Base-by-base conservation (phyloP, 306 rosid genomes). In the Rubus idaeus region DNA sequence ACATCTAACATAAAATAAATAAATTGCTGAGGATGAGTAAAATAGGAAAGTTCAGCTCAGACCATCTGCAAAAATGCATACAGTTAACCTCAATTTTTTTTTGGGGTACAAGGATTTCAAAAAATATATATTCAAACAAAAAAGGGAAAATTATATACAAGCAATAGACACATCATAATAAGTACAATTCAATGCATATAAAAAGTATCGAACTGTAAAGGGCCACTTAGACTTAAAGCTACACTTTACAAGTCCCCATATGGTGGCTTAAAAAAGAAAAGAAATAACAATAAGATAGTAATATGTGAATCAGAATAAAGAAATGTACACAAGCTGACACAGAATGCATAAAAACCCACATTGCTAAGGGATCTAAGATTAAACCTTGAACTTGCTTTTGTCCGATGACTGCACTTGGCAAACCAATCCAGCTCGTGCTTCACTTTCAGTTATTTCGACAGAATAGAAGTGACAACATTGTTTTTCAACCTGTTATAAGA, bases 321-420 rank as follows among this genome's bases (percentile, higher is more conserved):
- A 14, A 30, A 66, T 1, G 41, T 41, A 3, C 30, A 41, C 7
- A 18, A 16, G 18, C 13, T 18, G 26, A 35, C 20, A 61, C 20
- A 61, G 44, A 61, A 30, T 61, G 30, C 67, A 61, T 61, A 39
- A 64, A 17, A 65, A 8, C 49, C 49, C 49, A 62, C 20, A 62
- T 35, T 35, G 16, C n/a, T 30, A 35, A 75, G 50, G 55, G 51
- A 77, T 74, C 35, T 61, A 30, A 42, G 60, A 71, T 61, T 78
- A 77, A 79, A 96, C 99, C 99, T 96, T 96, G 79, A 96, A 92
- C 86, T 96, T 96, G 96, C 99, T 96, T 87, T 89, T 92, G 83
- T 92, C 99, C 8, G 96, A 81, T 52, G 99, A 89, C 16, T 88
- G 94, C 21, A 96, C 99, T 85, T 93, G 97, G 83, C 99, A 96